A percentile compares a stretch with the other conserved stretches of the same genome.
phyloP scores from a whole-genome alignment of 768 basidiomycete genomes.

The Pholiota microspora region DNA sequence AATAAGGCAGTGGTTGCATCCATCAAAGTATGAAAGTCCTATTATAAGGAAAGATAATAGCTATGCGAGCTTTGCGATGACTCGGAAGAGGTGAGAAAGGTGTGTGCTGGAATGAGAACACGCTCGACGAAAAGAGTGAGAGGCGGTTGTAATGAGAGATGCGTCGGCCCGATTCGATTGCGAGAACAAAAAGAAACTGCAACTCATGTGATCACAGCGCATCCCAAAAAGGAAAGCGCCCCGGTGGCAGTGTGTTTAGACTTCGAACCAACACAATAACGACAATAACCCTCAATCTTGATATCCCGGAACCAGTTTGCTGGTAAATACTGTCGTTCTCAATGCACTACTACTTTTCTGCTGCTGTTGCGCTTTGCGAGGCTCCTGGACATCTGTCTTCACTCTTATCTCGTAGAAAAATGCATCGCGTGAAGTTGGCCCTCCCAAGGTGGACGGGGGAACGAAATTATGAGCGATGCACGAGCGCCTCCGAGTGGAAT shows the following conservation, averaged over 20 bases:
- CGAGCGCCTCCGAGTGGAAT: constrained; percentile 2
- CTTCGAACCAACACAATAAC: constrained; percentile 18
- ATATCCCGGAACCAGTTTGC: neutral
- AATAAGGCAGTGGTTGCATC: neutral
- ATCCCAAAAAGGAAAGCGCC: constrained; percentile 14
- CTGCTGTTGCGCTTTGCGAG: no score
- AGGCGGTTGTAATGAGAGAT: constrained; percentile 4
- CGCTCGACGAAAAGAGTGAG: neutral
- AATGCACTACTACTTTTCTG: no score
- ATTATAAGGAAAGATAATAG: neutral
- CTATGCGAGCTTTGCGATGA: neutral
- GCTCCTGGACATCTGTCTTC: neutral
- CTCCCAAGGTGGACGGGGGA: neutral
- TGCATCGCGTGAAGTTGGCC: neutral
- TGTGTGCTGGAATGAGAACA: no score
- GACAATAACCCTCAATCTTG: constrained; percentile 7
- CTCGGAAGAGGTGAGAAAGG: neutral
- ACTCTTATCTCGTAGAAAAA: neutral
- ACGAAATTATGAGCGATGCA: neutral
- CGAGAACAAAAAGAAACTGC: constrained; percentile 24
- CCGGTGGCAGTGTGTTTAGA: constrained; percentile 14
- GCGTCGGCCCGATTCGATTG: constrained; percentile 11
- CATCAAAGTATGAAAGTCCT: neutral
- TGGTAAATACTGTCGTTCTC: no score
- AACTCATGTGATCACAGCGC: constrained; percentile 14